Percentiles rank a stretch among this genome's conserved stretches.
phyloP scores from a whole-genome alignment of 2,329 filamentous ascomycete species.

The Tolypocladium ovalisporum region DNA sequence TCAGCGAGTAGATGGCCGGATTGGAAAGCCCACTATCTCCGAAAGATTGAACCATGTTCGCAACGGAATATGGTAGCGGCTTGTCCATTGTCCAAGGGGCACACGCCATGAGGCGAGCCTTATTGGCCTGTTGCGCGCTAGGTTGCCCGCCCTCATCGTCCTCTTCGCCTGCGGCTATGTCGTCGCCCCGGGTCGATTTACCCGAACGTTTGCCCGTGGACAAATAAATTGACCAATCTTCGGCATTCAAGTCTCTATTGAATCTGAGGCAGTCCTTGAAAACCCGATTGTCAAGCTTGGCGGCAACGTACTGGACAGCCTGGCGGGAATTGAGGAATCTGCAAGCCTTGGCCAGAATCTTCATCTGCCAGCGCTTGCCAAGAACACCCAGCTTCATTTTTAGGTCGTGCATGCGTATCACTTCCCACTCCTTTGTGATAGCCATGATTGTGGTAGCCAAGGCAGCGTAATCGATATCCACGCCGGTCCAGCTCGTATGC shows the following conservation, averaged over 20 bases:
- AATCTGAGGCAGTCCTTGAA: conserved; percentile 54
- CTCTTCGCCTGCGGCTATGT: conserved; percentile 10
- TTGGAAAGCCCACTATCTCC: conserved; percentile 21
- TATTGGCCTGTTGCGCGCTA: conserved; percentile 4
- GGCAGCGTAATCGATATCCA: conserved; percentile 46
- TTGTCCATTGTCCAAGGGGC: conserved; percentile 23
- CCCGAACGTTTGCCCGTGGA: conserved; percentile 32
- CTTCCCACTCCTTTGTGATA: conserved; percentile 44
- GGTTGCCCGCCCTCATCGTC: conserved; percentile 10
- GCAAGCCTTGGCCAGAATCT: conserved; percentile 45
- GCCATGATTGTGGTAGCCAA: conserved; percentile 47
- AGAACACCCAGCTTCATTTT: conserved; percentile 46
- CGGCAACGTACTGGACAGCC: conserved; percentile 45
- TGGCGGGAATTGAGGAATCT: conserved; percentile 46
- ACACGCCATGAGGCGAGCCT: conserved; percentile 7
- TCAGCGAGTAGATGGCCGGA: conserved; percentile 24
- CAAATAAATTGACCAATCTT: conserved; percentile 46
- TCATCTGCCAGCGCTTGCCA: conserved; percentile 48
- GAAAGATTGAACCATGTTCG: conserved; percentile 16
- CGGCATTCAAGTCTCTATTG: conserved; percentile 40
- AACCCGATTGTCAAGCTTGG: conserved; percentile 39
- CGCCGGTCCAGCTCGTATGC: conserved; percentile 44
- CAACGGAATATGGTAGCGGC: conserved; percentile 20
- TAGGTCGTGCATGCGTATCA: conserved; percentile 47
- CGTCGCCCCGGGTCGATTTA: conserved; percentile 14